Evolutionary conservation across 495 filamentous ascomycete genomes (phyloP), one percentile per base, ranked within the genome.

Genomic region (Penicillium fimorum): DNA sequence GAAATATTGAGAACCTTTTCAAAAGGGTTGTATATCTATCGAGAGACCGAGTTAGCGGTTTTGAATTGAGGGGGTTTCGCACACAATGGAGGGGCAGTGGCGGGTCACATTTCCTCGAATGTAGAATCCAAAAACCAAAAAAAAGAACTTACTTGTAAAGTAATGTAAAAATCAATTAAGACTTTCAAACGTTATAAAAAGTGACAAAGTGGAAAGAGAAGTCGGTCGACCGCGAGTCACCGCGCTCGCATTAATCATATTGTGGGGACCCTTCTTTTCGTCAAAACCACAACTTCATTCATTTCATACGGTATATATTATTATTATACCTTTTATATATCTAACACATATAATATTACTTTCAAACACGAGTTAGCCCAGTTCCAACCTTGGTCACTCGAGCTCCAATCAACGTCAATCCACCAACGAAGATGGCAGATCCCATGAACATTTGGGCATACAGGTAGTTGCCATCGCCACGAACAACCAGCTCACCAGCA

Each of bases 401-500:
- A 8, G 83, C 76, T 8, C 65, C 71, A 20, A 74, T 53, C 48
- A 88, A 61, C 0, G 81, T 68, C 30, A 70, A 62, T 9, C 62
- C 62, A 0, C 79, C 84, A 9, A 82, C 77, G 67, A 84, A 79
- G 4, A 76, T 70, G 2, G 69, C 68, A 59, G 61, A 69, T 11
- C 72, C 74, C 74, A 74, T 74, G 50, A 75, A 77, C 71, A 83
- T 72, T 66, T 88, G 84, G 0, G 85, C 82, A 56, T 79, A 79
- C 40, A 77, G 59, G 73, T 84, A 90, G 10, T 65, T 55, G 0
- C 85, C 82, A 25, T 73, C 69, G 37, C 70, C 72, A 4, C 63
- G 61, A 61, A 80, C 64, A 8, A 88, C 73, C 55, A 87, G 60
- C 4, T 79, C 81, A 0, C 90, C 91, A 0, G 84, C 87, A 56